Evolutionary conservation across 2,329 filamentous ascomycete genomes (phyloP), one percentile per base, ranked within the genome.

Genomic region (Fusarium sp.): DNA sequence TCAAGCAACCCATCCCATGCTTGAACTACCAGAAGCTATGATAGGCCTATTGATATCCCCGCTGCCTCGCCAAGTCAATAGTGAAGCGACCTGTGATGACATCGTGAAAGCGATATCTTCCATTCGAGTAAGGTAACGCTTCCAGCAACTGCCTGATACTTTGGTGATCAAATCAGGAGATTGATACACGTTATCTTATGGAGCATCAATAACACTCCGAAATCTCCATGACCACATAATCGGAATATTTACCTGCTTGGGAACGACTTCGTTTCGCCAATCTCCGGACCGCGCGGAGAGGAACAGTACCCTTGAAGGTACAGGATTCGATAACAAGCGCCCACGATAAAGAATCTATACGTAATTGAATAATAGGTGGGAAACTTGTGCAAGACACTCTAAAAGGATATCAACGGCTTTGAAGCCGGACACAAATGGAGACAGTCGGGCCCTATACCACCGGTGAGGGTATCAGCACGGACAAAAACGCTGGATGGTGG

Each of bases 401-500:
- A 49, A 13, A 50, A 58, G 68, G 68, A 62, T 66, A 63, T 56
- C 58, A 37, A 28, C 70, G 67, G 67, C 59, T 61, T 55, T 60
- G 48, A 51, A 44, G 35, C 22, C 53, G 40, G 41, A 33, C 20
- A 14, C 26, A 26, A n/a, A 51, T 56, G 48, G 59, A 55, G 49
- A 45, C 17, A 56, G 48, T 44, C 56, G 48, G 52, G 58, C 40
- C 41, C 47, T 30, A 51, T 32, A 32, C 17, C 39, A 53, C 30
- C 57, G 54, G 37, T 54, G 54, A 57, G 53, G 26, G 37, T 33
- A 41, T 40, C 40, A 62, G 44, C 49, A 62, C 44, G 19, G 39
- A 48, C 22, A 44, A 32, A 37, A 55, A 22, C 5, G 22, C 20
- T 39, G 22, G 32, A 26, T 9, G 32, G 2, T 26, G 43, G 50